Evolutionary conservation across 345 rosid species (phyloP).

Genomic region (Diplotaxis tenuifolia): DNA sequence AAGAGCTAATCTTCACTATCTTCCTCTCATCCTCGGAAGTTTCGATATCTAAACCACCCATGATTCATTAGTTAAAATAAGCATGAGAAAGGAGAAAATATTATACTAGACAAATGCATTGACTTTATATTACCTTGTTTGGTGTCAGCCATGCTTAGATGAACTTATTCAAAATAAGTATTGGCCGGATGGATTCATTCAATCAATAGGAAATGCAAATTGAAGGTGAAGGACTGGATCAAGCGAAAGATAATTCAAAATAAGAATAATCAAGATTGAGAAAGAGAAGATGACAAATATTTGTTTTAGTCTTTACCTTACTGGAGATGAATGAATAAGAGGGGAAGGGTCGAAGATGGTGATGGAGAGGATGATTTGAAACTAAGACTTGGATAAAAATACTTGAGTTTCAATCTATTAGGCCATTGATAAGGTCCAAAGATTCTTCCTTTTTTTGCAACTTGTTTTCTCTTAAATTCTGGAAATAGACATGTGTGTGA

Average conservation of each 20-base stretch:
- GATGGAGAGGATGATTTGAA: constrained; percentile 20
- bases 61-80: not conserved
- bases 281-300: not conserved
- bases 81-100: not conserved
- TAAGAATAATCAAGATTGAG: constrained; percentile 9
- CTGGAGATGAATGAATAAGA: constrained; percentile 2
- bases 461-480: constrained; percentile 13
- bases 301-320: not conserved
- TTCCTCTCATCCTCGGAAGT: constrained; percentile 63
- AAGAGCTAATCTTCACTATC: constrained; percentile 57
- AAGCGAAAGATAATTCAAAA: not conserved
- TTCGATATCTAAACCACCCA: constrained; percentile 39
- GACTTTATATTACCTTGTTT: constrained; percentile 33
- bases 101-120: not conserved
- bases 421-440: constrained; percentile 34
- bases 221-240: not conserved
- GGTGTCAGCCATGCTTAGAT: constrained; percentile 47
- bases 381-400: constrained; percentile 26
- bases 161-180: constrained; percentile 4
- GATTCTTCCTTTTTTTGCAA: not conserved
- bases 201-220: not conserved
- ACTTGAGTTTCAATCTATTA: constrained; percentile 9
- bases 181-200: not conserved
- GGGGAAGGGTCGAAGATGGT: constrained; percentile 1
- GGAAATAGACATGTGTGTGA: constrained; percentile 5